Evolutionary conservation across 352 stramenopile genomes (phyloP), one percentile per base, ranked within the genome.

Genomic region (Pythium vanterpoolii): DNA sequence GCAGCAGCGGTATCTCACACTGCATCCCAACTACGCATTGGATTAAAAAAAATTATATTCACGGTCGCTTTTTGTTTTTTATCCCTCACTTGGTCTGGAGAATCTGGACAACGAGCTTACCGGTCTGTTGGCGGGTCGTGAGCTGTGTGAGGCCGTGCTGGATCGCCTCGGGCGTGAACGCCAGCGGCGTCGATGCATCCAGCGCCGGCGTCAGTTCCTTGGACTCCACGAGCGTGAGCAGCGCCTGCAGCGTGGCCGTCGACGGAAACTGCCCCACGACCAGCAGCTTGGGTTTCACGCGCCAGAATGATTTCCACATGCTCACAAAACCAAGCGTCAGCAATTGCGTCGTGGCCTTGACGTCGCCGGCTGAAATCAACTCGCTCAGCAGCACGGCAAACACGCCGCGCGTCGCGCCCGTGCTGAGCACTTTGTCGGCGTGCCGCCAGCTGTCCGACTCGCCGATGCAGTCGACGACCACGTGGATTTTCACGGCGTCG

Each of bases 1-100:
- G 48, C 79, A 95, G 57, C 59, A 82, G 58, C 81, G 74, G 36
- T 89, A 83, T 79, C 71, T 93, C 72, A 93, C 77, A 42, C 70
- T 90, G 38, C 86, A 93, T 52, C 84, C 82, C 8, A 90, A 89
- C 68, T 89, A 89, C 56, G 81, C 83, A 40, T 77, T 95, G 48
- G 79, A 93, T 54, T 63, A 63, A 28, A 30, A 42, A 43, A 19
- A 5, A 40, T 5, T 26, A 44, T 21, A 34, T 34, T 28, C 19
- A 19, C 14, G 5, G 30, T 50, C 27, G 24, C 21, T 46, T 4
- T 34, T 23, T 30, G 23, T 10, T 13, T 13, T 13, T 7, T 36
- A 36, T 36, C 31, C 13, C 31, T 36, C 13, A 7, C 8, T 36
- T 36, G 8, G 31, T 36, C 9, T 60, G 19, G 5, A 46, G 27